phyloP scores from a whole-genome alignment of 163 green algal genomes.

The Chlorella variabilis region DNA sequence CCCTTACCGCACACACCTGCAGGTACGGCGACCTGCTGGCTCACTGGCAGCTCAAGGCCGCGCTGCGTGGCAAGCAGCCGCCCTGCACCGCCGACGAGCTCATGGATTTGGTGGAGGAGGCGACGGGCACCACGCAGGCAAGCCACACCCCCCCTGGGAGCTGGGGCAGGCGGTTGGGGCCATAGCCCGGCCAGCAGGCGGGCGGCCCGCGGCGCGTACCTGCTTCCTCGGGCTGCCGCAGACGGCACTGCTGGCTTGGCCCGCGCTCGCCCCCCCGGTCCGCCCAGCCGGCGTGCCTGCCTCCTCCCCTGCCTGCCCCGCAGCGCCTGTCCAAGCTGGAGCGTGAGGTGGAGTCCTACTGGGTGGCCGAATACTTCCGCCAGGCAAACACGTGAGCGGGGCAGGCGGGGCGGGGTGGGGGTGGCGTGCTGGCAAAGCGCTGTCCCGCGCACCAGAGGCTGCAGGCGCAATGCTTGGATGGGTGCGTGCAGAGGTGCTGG shows the following conservation, averaged over 20 bases:
- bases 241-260: no score
- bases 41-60: constrained; percentile 86
- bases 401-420: no score
- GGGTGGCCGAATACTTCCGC: constrained; percentile 68
- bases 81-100: constrained; percentile 44
- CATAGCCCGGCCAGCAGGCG: no score
- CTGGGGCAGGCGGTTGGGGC: no score
- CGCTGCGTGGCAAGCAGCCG: constrained; percentile 57
- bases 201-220: no score
- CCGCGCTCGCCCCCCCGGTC: no score
- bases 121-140: constrained; percentile 14
- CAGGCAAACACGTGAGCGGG: constrained; percentile 4
- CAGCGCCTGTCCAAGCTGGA: constrained; percentile 52
- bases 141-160: neutral
- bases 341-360: constrained; percentile 67
- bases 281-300: no score
- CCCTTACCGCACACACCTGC: neutral
- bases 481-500: no score
- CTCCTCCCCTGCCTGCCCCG: neutral
- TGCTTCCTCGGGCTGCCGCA: no score
- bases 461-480: no score
- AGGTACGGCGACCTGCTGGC: constrained; percentile 80
- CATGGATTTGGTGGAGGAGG: constrained; percentile 24
- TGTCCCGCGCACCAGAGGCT: no score
- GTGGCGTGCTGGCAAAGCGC: no score